Evolutionary conservation across 1,284 basidiomycete species (phyloP).

Genomic region (Austroboletus niveus): DNA sequence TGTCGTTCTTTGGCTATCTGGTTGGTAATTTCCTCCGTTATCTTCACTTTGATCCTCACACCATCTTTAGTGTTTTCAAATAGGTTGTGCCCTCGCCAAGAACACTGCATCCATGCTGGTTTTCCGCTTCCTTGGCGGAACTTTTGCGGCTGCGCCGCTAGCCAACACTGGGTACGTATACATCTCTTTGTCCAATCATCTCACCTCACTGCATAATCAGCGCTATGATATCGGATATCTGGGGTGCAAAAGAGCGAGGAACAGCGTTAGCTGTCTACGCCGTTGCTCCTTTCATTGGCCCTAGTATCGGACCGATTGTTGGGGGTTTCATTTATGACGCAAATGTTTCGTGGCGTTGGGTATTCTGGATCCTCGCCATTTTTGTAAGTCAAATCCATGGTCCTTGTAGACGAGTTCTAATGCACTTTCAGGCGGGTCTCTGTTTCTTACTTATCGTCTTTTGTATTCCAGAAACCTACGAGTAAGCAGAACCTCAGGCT

Average conservation of each 20-base stretch:
- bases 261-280: constrained; percentile 69
- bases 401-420: constrained; percentile 1
- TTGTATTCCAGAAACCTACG: constrained; percentile 74
- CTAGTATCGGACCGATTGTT: constrained; percentile 63
- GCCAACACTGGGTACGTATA: constrained; percentile 47
- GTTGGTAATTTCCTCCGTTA: constrained; percentile 28
- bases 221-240: constrained; percentile 59
- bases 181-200: background rate
- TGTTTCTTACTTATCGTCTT: constrained; percentile 57
- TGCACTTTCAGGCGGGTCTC: constrained; percentile 35
- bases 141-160: constrained; percentile 47
- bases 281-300: constrained; percentile 78
- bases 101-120: constrained; percentile 60
- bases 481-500: constrained; percentile 31
- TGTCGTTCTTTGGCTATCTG: constrained; percentile 64
- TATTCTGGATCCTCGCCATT: constrained; percentile 69
- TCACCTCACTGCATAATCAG: constrained; percentile 24
- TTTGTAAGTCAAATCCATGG: constrained; percentile 48
- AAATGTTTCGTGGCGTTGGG: constrained; percentile 65
- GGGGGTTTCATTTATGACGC: constrained; percentile 50
- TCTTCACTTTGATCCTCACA: background rate
- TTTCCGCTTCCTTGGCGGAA: constrained; percentile 66
- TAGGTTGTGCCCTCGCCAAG: constrained; percentile 58
- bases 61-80: constrained; percentile 51
- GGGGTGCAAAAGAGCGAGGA: constrained; percentile 68